These are phyloP conservation scores for Sisymbrium irio DNA, from an alignment of 345 rosid genomes.

Conservation along the genomic window DNA sequence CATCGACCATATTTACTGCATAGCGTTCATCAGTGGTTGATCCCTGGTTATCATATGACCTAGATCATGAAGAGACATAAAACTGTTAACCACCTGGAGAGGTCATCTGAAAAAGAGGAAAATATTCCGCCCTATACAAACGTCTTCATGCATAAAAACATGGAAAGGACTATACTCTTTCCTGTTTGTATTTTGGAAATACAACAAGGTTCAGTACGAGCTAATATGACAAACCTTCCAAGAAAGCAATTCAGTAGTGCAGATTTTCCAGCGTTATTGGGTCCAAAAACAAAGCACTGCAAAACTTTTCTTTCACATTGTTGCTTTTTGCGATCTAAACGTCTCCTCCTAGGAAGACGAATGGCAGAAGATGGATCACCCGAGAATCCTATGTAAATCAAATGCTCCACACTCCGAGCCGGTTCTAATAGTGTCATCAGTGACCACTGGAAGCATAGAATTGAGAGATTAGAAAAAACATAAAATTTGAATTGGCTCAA, in stretches of 20 bases:
- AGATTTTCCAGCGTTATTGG: slow-evolving; percentile 80
- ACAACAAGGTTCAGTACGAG: neutral
- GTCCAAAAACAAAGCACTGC: slow-evolving; percentile 93
- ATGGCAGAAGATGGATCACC: slow-evolving; percentile 63
- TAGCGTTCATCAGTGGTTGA: slow-evolving; percentile 52
- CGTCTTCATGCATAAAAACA: slow-evolving; percentile 4
- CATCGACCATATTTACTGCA: slow-evolving; percentile 77
- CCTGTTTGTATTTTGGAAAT: neutral
- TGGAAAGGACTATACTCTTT: neutral
- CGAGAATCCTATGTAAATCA: slow-evolving; percentile 74
- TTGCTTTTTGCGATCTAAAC: slow-evolving; percentile 82
- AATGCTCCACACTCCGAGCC: slow-evolving; percentile 64
- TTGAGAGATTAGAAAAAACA: neutral
- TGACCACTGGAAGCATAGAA: slow-evolving; percentile 69
- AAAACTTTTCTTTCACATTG: slow-evolving; percentile 80
- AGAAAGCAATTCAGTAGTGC: slow-evolving; percentile 73
- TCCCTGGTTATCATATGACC: slow-evolving; percentile 55
- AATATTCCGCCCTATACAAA: neutral
- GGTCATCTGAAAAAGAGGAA: neutral
- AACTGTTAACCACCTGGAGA: neutral
- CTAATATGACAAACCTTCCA: slow-evolving; percentile 57
- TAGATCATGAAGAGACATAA: slow-evolving; percentile 33
- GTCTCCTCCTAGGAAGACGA: slow-evolving; percentile 72
- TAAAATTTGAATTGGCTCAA: neutral
- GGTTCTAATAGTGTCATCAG: slow-evolving; percentile 88